Conservation (phyloP, 2,329 filamentous ascomycete genomes). For the Myriosclerotinia scirpicola region DNA sequence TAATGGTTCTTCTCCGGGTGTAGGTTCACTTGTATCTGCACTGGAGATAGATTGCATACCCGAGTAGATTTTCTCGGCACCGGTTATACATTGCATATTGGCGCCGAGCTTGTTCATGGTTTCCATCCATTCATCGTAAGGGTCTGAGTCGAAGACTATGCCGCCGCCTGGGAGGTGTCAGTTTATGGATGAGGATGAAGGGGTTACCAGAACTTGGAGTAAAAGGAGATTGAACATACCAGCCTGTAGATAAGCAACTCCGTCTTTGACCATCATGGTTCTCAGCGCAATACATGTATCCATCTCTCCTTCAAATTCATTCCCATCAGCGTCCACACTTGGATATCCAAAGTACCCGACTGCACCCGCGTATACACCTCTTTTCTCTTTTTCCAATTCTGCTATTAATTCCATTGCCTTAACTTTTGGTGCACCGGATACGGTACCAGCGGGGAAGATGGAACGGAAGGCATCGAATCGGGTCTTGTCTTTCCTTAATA, state of each 20-base stretch:
- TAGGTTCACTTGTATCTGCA: not conserved
- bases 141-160: constrained; percentile 92
- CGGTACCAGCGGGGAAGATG: constrained; percentile 96
- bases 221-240: constrained; percentile 44
- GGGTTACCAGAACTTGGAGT: not conserved
- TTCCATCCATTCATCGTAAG: constrained; percentile 89
- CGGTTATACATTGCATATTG: constrained; percentile 84
- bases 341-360: constrained; percentile 96
- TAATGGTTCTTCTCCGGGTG: constrained; percentile 9
- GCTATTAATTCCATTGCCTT: constrained; percentile 96
- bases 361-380: constrained; percentile 91
- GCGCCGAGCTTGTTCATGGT: constrained; percentile 95
- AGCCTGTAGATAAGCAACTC: constrained; percentile 87
- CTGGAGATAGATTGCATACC: constrained; percentile 27
- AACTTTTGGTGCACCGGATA: constrained; percentile 93
- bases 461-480: constrained; percentile 94
- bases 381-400: constrained; percentile 89
- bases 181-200: not conserved
- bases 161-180: constrained; percentile 62
- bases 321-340: constrained; percentile 63
- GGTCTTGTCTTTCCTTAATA: constrained; percentile 79
- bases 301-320: constrained; percentile 76
- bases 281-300: constrained; percentile 73
- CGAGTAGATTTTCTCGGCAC: constrained; percentile 64
- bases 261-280: constrained; percentile 93